Conservation (phyloP, 2,329 filamentous ascomycete species). For the Pseudocercospora fuligena region DNA sequence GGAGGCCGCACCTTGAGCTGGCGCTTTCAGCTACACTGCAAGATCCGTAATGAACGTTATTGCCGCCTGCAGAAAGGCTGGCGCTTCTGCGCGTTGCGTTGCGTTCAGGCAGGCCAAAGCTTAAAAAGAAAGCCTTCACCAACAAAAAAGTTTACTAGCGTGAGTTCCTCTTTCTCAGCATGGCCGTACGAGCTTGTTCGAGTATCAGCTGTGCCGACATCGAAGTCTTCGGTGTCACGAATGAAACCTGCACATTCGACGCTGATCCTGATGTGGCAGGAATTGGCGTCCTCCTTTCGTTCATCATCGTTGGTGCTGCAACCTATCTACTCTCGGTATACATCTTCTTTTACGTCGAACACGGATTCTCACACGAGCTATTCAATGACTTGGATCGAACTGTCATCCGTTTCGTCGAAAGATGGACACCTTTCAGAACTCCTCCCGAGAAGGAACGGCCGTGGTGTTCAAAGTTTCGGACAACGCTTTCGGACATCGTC, state of each 20-base stretch:
- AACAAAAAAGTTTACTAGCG: too few species aligned
- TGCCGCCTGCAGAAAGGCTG: too few species aligned
- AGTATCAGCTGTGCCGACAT: neutral
- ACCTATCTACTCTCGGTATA: neutral
- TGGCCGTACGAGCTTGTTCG: neutral
- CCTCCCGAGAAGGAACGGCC: neutral
- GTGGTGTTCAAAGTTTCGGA: neutral
- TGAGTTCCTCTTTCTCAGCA: too few species aligned
- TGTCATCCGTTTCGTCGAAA: neutral
- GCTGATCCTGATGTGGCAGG: neutral
- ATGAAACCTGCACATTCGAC: neutral
- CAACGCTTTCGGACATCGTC: neutral
- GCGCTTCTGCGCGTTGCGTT: too few species aligned
- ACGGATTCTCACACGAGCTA: neutral
- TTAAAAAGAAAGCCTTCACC: too few species aligned
- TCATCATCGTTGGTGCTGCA: slow-evolving; percentile 4
- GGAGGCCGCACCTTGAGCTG: too few species aligned
- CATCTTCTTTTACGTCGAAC: slow-evolving; percentile 2
- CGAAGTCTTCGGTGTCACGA: neutral
- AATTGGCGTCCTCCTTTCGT: slow-evolving; percentile 1
- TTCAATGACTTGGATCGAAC: neutral
- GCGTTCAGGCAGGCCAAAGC: too few species aligned
- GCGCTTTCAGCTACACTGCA: too few species aligned
- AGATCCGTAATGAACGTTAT: too few species aligned
- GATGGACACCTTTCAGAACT: neutral